Evolutionary conservation across 305 asterid species (phyloP).

Genomic region (Nicotiana rustica): DNA sequence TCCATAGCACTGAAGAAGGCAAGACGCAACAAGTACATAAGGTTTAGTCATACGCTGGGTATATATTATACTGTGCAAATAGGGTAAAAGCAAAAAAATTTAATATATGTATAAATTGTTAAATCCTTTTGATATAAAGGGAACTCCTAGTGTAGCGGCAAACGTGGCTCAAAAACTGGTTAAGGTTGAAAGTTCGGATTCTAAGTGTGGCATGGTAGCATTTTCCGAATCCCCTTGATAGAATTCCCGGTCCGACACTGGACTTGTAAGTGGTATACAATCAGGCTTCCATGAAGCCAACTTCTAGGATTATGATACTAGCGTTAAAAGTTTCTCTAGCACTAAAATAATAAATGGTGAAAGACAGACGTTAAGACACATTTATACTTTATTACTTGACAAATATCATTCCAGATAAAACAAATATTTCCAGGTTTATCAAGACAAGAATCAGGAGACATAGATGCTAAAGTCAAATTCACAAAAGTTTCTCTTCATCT

Average conservation of each 20-base stretch:
- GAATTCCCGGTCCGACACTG: neutral
- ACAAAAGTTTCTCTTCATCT: neutral
- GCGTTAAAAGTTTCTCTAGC: neutral
- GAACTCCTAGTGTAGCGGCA: neutral
- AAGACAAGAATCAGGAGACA: neutral
- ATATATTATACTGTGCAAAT: neutral
- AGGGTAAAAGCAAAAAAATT: neutral
- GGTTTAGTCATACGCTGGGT: neutral
- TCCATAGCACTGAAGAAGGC: slow-evolving; percentile 77
- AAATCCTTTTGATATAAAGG: neutral
- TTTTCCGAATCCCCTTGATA: neutral
- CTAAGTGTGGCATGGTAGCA: slow-evolving; percentile 9
- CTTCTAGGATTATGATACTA: neutral
- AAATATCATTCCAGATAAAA: neutral
- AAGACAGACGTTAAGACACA: neutral
- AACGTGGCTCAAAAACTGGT: neutral
- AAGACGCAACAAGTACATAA: neutral
- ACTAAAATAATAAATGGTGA: neutral
- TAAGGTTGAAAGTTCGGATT: neutral
- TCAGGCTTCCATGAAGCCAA: neutral
- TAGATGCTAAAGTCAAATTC: neutral
- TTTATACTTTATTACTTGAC: neutral
- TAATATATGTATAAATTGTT: neutral
- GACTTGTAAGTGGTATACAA: neutral
- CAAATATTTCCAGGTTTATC: slow-evolving; percentile 19